Percentiles rank a stretch among this genome's conserved stretches.
Evolutionary conservation across 2,329 filamentous ascomycete genomes (phyloP).

Genomic region (Ploettnerulaceae sp.): DNA sequence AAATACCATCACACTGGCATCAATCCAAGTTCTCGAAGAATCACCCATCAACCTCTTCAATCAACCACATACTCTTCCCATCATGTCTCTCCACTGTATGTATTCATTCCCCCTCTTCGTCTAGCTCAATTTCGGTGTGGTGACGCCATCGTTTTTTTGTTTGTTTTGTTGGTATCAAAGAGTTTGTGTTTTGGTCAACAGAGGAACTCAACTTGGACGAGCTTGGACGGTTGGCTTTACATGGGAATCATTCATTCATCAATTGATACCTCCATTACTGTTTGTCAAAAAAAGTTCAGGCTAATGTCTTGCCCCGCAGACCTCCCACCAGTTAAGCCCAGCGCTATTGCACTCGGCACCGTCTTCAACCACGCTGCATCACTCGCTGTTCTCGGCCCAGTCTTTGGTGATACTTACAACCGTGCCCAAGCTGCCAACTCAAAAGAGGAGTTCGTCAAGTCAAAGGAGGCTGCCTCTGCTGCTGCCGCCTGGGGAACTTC

Average conservation of each 20-base stretch:
- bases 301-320: conserved; percentile 34
- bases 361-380: conserved; percentile 93
- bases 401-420: conserved; percentile 94
- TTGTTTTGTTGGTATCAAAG: neutral
- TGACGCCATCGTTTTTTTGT: conserved; percentile 18
- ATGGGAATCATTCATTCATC: too few relatives aligned
- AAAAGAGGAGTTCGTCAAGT: conserved; percentile 94
- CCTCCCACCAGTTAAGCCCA: conserved; percentile 87
- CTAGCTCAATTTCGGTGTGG: neutral
- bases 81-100: conserved; percentile 33
- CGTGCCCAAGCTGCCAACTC: conserved; percentile 86
- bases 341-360: conserved; percentile 92
- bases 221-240: too few relatives aligned
- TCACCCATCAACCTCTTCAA: conserved; percentile 24
- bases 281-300: neutral
- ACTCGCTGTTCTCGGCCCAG: conserved; percentile 77
- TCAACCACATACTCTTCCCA: conserved; percentile 23
- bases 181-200: neutral
- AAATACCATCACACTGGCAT: conserved; percentile 22
- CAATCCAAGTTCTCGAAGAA: conserved; percentile 28
- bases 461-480: conserved; percentile 84
- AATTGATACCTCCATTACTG: too few relatives aligned
- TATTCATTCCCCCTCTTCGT: conserved; percentile 6
- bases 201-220: neutral
- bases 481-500: conserved; percentile 88